Evolutionary conservation across 148 eudicot genomes (phyloP).

Genomic region (Rhododendron simsii): DNA sequence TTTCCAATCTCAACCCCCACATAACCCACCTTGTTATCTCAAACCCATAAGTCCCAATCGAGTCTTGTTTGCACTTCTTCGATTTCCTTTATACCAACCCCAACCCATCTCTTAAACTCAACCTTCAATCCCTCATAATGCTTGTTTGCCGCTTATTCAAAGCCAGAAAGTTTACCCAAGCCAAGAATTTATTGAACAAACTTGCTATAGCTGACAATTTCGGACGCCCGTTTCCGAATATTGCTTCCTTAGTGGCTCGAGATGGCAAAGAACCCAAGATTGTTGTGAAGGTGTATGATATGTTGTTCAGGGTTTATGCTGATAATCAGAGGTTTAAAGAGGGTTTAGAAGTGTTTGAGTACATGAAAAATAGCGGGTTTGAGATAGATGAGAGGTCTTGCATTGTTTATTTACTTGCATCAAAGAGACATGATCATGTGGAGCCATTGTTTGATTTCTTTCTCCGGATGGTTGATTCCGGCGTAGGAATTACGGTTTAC

Average conservation of each 20-base stretch:
- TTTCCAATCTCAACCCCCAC: constrained; percentile 33
- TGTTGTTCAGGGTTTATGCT: constrained; percentile 67
- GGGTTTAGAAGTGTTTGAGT: constrained; percentile 69
- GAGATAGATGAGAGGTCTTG: constrained; percentile 72
- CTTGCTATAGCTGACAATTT: constrained; percentile 36
- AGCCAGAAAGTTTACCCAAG: constrained; percentile 41
- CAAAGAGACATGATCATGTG: constrained; percentile 40
- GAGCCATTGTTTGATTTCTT: constrained; percentile 46
- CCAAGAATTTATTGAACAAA: constrained; percentile 40
- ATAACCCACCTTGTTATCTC: constrained; percentile 55
- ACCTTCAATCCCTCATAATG: constrained; percentile 42
- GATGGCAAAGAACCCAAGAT: constrained; percentile 24
- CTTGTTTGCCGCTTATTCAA: constrained; percentile 51
- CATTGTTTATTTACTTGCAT: constrained; percentile 67
- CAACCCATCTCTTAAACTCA: constrained; percentile 31
- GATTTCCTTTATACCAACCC: constrained; percentile 33
- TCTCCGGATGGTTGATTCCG: constrained; percentile 50
- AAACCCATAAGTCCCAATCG: constrained; percentile 43
- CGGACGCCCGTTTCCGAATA: constrained; percentile 30
- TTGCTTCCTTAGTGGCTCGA: constrained; percentile 37
- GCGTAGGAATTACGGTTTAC: constrained; percentile 61
- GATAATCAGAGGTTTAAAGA: constrained; percentile 51
- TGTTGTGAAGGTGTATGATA: constrained; percentile 50
- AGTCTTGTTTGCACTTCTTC: constrained; percentile 54
- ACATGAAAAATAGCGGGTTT: constrained; percentile 45